Percentiles rank a stretch among this genome's conserved stretches.
Conservation (phyloP, 2,329 filamentous ascomycete genomes). For the Fusarium sp. region DNA sequence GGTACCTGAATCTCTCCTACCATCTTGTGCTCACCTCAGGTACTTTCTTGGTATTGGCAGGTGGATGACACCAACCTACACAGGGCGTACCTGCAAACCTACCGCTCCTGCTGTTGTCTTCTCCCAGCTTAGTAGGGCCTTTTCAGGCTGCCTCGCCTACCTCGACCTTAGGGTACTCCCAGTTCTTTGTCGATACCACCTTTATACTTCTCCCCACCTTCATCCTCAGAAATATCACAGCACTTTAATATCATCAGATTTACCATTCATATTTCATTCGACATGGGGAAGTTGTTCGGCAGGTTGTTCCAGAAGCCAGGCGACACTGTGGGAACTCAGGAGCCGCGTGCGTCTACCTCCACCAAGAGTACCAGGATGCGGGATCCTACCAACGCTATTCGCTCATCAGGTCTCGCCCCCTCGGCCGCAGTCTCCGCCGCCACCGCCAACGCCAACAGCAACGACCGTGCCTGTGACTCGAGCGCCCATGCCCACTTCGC, state of each 20-base stretch:
- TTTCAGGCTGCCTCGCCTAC: neutral
- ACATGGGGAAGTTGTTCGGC: conserved; percentile 16
- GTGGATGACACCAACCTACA: neutral
- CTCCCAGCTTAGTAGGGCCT: neutral
- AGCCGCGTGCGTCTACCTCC: conserved; percentile 35
- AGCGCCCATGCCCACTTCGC: conserved; percentile 39
- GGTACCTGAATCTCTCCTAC: conserved; percentile 18
- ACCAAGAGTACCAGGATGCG: conserved; percentile 30
- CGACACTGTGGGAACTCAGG: conserved; percentile 35
- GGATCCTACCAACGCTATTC: conserved; percentile 29
- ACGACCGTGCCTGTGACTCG: conserved; percentile 38
- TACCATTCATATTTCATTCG: neutral
- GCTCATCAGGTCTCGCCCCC: conserved; percentile 35
- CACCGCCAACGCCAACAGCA: conserved; percentile 37
- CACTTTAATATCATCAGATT: neutral
- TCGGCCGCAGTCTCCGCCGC: conserved; percentile 38
- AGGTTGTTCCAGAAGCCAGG: conserved; percentile 38
- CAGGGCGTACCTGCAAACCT: neutral
- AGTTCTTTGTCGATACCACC: neutral
- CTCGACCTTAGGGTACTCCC: neutral
- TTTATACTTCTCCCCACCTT: neutral
- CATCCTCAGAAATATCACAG: neutral
- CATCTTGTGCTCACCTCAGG: conserved; percentile 7
- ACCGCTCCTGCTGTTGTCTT: neutral
- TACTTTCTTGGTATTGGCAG: conserved; percentile 8